Percentiles rank a stretch among this genome's conserved stretches.
Evolutionary conservation across 495 filamentous ascomycete species (phyloP).

Genomic region (Penicillium robsamsonii): DNA sequence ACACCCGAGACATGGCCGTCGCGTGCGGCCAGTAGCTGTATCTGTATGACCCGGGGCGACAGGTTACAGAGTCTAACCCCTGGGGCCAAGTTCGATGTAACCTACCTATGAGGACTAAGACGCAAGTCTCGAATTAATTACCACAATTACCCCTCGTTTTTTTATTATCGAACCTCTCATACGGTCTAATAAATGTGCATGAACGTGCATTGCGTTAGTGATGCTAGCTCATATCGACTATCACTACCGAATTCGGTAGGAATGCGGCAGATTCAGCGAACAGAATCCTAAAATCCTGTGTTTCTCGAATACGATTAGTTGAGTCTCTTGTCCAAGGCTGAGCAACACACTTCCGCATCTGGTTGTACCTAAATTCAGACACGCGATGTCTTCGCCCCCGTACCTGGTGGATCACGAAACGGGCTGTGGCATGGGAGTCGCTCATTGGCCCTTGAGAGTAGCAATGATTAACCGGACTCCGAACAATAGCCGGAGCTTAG

Average conservation of each 20-base stretch:
- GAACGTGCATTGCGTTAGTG: conserved; percentile 8
- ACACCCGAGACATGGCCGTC: neutral
- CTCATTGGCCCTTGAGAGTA: neutral
- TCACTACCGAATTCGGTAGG: conserved; percentile 2
- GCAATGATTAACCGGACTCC: conserved; percentile 5
- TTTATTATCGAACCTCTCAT: neutral
- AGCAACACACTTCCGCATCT: conserved; percentile 14
- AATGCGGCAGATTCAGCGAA: neutral
- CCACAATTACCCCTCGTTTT: neutral
- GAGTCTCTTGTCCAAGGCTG: neutral
- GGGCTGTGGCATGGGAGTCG: neutral
- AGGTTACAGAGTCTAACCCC: neutral
- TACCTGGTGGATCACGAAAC: conserved; percentile 9
- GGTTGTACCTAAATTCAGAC: conserved; percentile 16
- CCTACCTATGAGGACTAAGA: neutral
- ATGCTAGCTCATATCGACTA: neutral
- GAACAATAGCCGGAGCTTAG: conserved; percentile 9
- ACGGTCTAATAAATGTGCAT: neutral
- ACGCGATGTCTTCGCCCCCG: conserved; percentile 7
- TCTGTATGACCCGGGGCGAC: neutral
- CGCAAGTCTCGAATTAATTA: neutral
- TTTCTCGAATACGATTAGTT: neutral
- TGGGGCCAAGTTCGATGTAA: conserved; percentile 1
- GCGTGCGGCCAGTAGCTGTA: conserved; percentile 3
- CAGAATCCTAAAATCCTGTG: neutral